Conservation (phyloP, 2,329 filamentous ascomycete genomes). For the Nemania sp. region DNA sequence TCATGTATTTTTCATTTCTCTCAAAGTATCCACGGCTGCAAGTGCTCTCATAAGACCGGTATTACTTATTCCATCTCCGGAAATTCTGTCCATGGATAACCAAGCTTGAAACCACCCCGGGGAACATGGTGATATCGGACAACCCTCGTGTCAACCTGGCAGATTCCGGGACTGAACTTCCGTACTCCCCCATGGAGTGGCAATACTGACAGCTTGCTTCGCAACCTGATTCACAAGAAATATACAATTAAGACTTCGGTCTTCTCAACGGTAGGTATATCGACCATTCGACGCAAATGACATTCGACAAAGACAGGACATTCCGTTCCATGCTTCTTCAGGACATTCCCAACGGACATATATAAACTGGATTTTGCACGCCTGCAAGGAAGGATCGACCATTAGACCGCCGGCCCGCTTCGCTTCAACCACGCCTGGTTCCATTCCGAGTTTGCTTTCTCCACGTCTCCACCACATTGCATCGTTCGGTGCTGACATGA, state of each 20-base stretch:
- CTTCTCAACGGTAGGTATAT: constrained; percentile 21
- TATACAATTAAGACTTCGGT: constrained; percentile 13
- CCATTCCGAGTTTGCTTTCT: not conserved
- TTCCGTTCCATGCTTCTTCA: constrained; percentile 4
- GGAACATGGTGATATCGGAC: constrained; percentile 28
- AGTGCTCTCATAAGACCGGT: constrained; percentile 31
- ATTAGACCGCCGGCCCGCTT: no score
- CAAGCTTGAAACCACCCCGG: constrained; percentile 23
- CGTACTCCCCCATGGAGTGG: constrained; percentile 26
- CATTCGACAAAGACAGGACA: constrained; percentile 23
- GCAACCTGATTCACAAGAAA: constrained; percentile 38
- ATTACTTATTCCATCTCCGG: constrained; percentile 12
- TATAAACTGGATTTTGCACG: constrained; percentile 5
- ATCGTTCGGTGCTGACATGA: constrained; percentile 22
- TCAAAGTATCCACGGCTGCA: constrained; percentile 24
- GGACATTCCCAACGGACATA: constrained; percentile 11
- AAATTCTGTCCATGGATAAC: constrained; percentile 25
- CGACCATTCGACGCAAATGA: constrained; percentile 27
- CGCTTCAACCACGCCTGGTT: no score
- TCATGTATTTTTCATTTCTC: constrained; percentile 41
- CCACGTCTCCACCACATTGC: constrained; percentile 31
- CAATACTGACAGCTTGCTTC: constrained; percentile 25
- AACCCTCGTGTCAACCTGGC: constrained; percentile 26
- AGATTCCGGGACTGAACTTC: constrained; percentile 34
- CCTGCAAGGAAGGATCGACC: constrained; percentile 16